Evolutionary conservation across 2,329 filamentous ascomycete genomes (phyloP).

Genomic region (Beauveria medogensis): DNA sequence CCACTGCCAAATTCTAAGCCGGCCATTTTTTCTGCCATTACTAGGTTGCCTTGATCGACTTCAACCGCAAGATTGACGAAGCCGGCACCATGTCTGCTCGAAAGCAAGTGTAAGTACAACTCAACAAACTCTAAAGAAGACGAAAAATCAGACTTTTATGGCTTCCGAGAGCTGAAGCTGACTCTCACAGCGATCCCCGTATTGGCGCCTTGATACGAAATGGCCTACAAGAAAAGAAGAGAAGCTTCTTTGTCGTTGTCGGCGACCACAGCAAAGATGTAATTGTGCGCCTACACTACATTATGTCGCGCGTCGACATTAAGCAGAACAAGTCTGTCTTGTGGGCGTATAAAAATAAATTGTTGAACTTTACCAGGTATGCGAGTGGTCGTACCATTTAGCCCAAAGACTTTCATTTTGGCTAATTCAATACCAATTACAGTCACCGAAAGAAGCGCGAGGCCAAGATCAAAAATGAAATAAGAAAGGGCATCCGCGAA

Average conservation of each 20-base stretch:
- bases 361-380: constrained; percentile 79
- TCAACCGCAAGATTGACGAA: constrained; percentile 13
- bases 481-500: constrained; percentile 89
- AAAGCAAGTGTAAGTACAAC: constrained; percentile 42
- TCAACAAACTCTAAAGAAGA: too few relatives aligned
- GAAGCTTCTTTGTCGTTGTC: constrained; percentile 95
- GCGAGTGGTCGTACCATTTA: constrained; percentile 6
- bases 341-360: constrained; percentile 98
- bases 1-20: constrained; percentile 24
- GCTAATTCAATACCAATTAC: constrained; percentile 10
- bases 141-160: background rate
- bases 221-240: constrained; percentile 90
- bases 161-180: background rate
- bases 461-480: constrained; percentile 95
- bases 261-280: constrained; percentile 93
- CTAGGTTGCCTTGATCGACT: background rate
- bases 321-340: constrained; percentile 88
- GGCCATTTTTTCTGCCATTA: constrained; percentile 3
- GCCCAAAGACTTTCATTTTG: background rate
- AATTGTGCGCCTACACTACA: constrained; percentile 87
- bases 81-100: constrained; percentile 43
- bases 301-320: constrained; percentile 81
- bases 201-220: constrained; percentile 88
- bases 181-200: constrained; percentile 62
- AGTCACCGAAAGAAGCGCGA: constrained; percentile 97